These are phyloP conservation scores for Linum usitatissimum DNA, from an alignment of 345 rosid genomes.

Conservation along the genomic window DNA sequence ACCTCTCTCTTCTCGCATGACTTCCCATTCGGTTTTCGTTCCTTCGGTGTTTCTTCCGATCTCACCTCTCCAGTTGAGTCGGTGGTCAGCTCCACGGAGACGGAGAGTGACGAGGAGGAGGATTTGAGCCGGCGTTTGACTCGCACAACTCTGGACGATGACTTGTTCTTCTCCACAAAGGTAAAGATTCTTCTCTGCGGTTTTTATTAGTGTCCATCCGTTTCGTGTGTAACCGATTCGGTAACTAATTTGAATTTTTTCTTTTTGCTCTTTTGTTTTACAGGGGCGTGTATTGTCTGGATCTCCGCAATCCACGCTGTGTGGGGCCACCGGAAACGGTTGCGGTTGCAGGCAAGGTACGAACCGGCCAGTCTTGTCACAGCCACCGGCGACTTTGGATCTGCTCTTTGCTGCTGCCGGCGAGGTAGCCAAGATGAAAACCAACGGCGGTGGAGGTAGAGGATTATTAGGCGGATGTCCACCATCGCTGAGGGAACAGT, in stretches of 20 bases:
- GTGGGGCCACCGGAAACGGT: slow-evolving; percentile 23
- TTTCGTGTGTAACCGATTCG: neutral
- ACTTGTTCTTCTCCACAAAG: slow-evolving; percentile 10
- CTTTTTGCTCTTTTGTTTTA: neutral
- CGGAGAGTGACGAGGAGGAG: slow-evolving; percentile 53
- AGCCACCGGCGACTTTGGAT: slow-evolving; percentile 49
- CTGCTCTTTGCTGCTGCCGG: slow-evolving; percentile 47
- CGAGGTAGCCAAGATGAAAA: slow-evolving; percentile 35
- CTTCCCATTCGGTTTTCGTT: slow-evolving; percentile 46
- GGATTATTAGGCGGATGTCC: slow-evolving; percentile 17
- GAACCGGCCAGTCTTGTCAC: slow-evolving; percentile 24
- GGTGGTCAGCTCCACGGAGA: slow-evolving; percentile 36
- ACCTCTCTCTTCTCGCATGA: slow-evolving; percentile 34
- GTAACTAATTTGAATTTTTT: neutral
- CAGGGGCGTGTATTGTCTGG: slow-evolving; percentile 33
- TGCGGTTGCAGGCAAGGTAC: slow-evolving; percentile 30
- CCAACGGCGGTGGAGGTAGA: slow-evolving; percentile 14
- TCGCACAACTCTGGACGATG: slow-evolving; percentile 32
- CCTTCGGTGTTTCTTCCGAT: slow-evolving; percentile 26
- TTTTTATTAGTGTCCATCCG: neutral
- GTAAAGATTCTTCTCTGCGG: slow-evolving; percentile 28
- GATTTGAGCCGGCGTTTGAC: slow-evolving; percentile 34
- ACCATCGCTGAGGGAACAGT: slow-evolving; percentile 17
- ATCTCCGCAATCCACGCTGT: slow-evolving; percentile 52
- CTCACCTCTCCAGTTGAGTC: slow-evolving; percentile 57